Base-by-base conservation (phyloP, 768 basidiomycete genomes). In the Lentinula detonsa region DNA sequence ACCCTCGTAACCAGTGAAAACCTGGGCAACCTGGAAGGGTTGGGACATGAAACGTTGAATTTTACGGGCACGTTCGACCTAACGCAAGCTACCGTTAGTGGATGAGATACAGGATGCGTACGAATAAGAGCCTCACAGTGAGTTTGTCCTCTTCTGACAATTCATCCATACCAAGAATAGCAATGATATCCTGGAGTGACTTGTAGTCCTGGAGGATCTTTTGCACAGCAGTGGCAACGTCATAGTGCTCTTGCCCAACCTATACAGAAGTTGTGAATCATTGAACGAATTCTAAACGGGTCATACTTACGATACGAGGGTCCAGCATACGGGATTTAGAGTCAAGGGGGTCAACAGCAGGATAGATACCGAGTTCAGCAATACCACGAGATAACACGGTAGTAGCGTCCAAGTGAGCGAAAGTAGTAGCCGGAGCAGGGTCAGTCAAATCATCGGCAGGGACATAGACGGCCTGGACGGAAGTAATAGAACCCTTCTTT, bases 21-120 rank as follows among this genome's bases (percentile, higher is more conserved):
- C 95, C 81, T 98, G 94, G 61, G 95, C 97, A 74, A 98, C 96
- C 74, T 93, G 91, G 94, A 99, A 99, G 65, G 97, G 97, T 80
- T 99, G 95, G 67, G 95, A 98, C 97, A 99, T 98, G 92, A 98
- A 98, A 82, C 94, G 91, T 75, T 93, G 94, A 71, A 98, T 95
- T 83, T 97, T 97, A 76, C 95, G 93, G 65, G 94, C 95, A 76
- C 95, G 94, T 80, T 95, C 92, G 79, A 97, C 95, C 88, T 90
- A 8, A 52, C 68, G 4, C n/a, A 49, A 48, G 42, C n/a, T 34
- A 54, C 18, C 49, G 34, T 57, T 16, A 53, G 46, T 34, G 35
- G 18, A 5, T 3, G 28, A 28, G 9, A 18, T 39, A 33, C 51
- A 8, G 2, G 46, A 6, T 5, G 35, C 34, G 46, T 34, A 8